phyloP scores from a whole-genome alignment of 306 rosid species.

The Alnus rubra region DNA sequence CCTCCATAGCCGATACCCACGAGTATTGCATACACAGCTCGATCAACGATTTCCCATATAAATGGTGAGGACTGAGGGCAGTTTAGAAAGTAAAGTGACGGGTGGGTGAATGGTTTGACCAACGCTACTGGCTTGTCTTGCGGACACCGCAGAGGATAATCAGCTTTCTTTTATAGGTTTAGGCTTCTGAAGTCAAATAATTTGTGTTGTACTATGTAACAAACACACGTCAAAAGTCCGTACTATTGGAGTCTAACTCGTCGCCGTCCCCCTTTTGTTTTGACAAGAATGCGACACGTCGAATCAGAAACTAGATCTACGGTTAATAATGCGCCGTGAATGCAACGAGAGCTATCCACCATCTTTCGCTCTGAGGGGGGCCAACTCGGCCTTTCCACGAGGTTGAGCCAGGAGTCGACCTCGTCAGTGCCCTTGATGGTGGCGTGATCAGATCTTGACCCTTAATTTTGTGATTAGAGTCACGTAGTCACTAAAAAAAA shows the following conservation, averaged over 20 bases:
- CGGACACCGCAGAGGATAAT: neutral
- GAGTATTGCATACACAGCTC: neutral
- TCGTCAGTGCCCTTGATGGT: neutral
- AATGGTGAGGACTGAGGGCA: neutral
- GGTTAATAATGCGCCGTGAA: neutral
- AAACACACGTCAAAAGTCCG: neutral
- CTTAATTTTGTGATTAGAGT: too few species aligned
- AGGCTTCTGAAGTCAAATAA: neutral
- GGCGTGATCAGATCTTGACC: neutral
- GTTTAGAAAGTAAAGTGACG: neutral
- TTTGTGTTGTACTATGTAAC: neutral
- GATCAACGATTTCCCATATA: neutral
- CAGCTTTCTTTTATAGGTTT: neutral
- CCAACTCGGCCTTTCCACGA: too few species aligned
- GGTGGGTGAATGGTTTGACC: neutral
- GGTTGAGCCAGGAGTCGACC: neutral
- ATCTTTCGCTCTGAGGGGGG: too few species aligned
- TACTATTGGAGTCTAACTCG: neutral
- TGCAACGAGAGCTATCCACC: too few species aligned
- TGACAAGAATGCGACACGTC: too few species aligned
- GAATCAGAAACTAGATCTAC: too few species aligned
- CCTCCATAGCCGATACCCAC: conserved; percentile 17
- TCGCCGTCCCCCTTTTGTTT: too few species aligned
- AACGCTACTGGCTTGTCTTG: neutral
- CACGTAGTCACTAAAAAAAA: too few species aligned